Conservation (phyloP, 495 filamentous ascomycete species). For the Clohesyomyces aquaticus region DNA sequence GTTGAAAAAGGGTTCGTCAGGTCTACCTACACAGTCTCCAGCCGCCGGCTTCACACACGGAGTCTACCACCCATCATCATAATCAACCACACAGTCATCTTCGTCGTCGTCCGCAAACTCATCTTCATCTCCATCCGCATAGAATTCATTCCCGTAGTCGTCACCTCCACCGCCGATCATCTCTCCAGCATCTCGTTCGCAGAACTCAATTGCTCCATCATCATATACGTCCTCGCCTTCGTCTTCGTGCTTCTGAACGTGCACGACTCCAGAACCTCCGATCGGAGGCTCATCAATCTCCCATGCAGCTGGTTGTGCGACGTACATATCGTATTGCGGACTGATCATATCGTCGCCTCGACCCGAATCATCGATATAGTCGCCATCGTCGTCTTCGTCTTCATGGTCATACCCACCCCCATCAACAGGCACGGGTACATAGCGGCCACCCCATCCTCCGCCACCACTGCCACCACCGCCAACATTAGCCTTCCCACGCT, state of each 20-base stretch:
- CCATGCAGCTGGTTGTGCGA: too few species aligned
- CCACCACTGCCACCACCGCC: too few species aligned
- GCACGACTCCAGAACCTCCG: neutral
- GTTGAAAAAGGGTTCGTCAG: too few species aligned
- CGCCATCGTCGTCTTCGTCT: constrained; percentile 2
- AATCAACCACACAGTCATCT: too few species aligned
- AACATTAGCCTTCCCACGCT: too few species aligned
- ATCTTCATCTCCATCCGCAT: neutral
- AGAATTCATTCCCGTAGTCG: neutral
- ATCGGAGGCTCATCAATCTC: too few species aligned
- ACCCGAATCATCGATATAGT: neutral
- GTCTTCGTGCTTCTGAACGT: neutral
- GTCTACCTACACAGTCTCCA: too few species aligned
- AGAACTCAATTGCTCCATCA: neutral
- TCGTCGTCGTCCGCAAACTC: neutral
- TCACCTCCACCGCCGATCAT: neutral
- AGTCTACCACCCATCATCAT: too few species aligned
- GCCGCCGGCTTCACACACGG: too few species aligned
- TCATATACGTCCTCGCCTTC: neutral
- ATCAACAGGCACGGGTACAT: neutral
- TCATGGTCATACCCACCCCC: neutral
- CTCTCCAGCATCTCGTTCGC: neutral
- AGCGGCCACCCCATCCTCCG: too few species aligned
- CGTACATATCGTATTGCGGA: too few species aligned
- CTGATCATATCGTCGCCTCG: neutral